Base-by-base conservation (phyloP, 495 filamentous ascomycete species). In the Daldinia caldariorum region DNA sequence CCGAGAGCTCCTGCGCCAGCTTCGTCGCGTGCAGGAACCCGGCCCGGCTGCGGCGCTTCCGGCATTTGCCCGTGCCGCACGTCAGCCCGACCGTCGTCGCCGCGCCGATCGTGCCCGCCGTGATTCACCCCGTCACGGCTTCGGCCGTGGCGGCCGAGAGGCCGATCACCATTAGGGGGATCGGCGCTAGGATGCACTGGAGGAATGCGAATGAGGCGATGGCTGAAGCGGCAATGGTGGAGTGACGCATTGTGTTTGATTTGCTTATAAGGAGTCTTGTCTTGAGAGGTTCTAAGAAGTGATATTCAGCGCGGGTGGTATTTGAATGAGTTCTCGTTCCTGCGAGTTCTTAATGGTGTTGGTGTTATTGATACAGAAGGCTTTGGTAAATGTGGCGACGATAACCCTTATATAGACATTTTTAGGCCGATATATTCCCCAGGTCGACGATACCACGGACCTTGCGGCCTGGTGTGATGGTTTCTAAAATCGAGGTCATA, bases 191-290 rank as follows among this genome's bases (percentile, higher is more conserved):
- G 18, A 58, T 53, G 8, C 53, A 54, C 13, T 58, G 39, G 6
- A 58, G 14, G 41, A 65, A 58, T 8, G 62, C 53, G 13, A 65
- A 34, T 14, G 39, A 14, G 13, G 62, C 62, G 31, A 65, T 51
- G 43, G 39, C 5, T 10, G 39, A 22, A 20, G 53, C 62, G 34
- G 22, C 62, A 18, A 65, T 1, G 16, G 57, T 38, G 9, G 62
- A 51, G 32, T 0, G 12, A 31, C 43, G 62, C 62, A 65, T 65
- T 51, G 57, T 64, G 54, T 38, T 37, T 12, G n/a, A 10, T 34
- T 39, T 38, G 22, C 14, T 31, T 26, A 6, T 13, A 26, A 8
- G 18, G 14, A 7, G n/a, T n/a, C n/a, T n/a, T n/a, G n/a, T 12
- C 12, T 57, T 57, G 4, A 39, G 34, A 39, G 9, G 16, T 58